A percentile compares a stretch with the other conserved stretches of the same genome.
Evolutionary conservation across 805 yeast genomes (phyloP).

Genomic region (Ogataea minuta): DNA sequence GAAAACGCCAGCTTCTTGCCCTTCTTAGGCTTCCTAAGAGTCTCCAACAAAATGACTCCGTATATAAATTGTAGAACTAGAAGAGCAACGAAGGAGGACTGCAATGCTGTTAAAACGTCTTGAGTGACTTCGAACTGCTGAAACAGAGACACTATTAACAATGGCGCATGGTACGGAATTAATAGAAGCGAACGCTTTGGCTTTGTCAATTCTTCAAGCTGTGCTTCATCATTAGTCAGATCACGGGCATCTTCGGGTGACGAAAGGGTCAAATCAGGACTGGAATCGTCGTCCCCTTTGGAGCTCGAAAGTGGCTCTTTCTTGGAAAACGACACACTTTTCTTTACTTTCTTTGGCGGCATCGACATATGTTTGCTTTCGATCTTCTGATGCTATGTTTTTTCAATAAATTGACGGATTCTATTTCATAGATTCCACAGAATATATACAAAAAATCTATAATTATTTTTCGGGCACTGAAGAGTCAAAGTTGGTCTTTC

Average conservation of each 20-base stretch:
- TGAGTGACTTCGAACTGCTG: conserved; percentile 33
- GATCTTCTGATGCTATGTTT: too few species aligned
- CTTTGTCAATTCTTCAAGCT: conserved; percentile 14
- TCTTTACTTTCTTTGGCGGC: conserved; percentile 23
- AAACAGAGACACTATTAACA: conserved; percentile 29
- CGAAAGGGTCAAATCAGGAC: background rate
- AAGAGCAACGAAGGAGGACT: conserved; percentile 29
- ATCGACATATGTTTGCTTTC: background rate
- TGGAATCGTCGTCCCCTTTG: background rate
- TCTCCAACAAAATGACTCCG: conserved; percentile 34
- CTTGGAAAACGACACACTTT: conserved; percentile 31
- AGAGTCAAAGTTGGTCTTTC: conserved; percentile 32
- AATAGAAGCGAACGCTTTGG: conserved; percentile 18
- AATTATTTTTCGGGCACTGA: conserved; percentile 19
- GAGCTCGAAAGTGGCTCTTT: background rate
- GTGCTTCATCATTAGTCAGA: background rate
- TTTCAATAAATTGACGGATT: too few species aligned
- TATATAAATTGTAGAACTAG: conserved; percentile 38
- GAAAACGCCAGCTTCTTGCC: conserved; percentile 11
- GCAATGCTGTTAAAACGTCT: conserved; percentile 28
- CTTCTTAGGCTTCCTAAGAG: conserved; percentile 27
- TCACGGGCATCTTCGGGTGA: background rate
- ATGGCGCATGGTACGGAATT: conserved; percentile 34
- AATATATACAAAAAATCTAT: conserved; percentile 9
- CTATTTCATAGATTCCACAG: background rate